Percentiles rank a stretch among this genome's conserved stretches.
Conservation (phyloP, 805 yeast species). For the Wickerhamomyces bisporus region DNA sequence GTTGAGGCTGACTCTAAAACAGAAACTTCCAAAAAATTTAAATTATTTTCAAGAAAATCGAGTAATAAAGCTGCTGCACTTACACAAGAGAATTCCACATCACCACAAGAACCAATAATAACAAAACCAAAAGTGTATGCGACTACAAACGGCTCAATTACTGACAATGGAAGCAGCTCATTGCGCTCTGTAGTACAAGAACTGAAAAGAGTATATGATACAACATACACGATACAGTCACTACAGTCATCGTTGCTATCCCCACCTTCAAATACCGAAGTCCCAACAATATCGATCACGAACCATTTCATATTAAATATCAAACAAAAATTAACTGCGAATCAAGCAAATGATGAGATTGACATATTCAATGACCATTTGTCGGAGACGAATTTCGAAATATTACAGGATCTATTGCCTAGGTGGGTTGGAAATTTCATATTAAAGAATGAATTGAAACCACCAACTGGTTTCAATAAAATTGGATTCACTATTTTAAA, state of each 20-base stretch:
- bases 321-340: slow-evolving; percentile 5
- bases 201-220: background rate
- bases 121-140: background rate
- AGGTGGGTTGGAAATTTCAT: slow-evolving; percentile 58
- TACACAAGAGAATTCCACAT: background rate
- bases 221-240: background rate
- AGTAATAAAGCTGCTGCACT: background rate
- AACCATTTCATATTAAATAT: slow-evolving; percentile 1
- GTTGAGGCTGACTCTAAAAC: background rate
- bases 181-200: background rate
- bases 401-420: slow-evolving; percentile 47
- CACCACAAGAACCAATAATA: background rate
- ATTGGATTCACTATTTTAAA: slow-evolving; percentile 49
- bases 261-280: background rate
- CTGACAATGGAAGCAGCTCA: background rate
- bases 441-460: slow-evolving; percentile 38
- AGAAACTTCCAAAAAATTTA: background rate
- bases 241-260: background rate
- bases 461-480: slow-evolving; percentile 42
- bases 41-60: background rate
- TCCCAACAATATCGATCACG: background rate
- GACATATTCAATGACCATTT: slow-evolving; percentile 37
- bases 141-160: background rate
- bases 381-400: slow-evolving; percentile 24
- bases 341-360: slow-evolving; percentile 37